Evolutionary conservation across 2,329 filamentous ascomycete species (phyloP).

Genomic region (Pseudodiploospora longispora): DNA sequence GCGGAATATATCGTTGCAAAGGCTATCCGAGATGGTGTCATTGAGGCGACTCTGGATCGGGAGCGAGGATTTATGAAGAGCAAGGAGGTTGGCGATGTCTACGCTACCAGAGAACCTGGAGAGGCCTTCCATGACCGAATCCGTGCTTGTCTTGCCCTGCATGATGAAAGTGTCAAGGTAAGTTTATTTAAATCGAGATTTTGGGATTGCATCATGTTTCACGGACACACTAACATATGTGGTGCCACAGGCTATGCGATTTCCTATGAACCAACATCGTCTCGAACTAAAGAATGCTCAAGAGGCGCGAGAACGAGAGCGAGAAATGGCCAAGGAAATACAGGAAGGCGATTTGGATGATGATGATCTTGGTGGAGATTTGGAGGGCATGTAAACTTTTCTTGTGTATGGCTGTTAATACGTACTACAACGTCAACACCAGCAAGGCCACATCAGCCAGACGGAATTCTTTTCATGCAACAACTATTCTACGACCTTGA

Average conservation of each 20-base stretch:
- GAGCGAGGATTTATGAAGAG: constrained; percentile 98
- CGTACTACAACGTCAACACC: constrained; percentile 4
- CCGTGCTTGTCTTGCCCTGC: constrained; percentile 77
- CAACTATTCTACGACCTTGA: no score
- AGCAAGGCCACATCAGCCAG: background rate
- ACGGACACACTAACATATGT: background rate
- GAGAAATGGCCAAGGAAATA: constrained; percentile 97
- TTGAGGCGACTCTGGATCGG: constrained; percentile 88
- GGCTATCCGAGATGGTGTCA: constrained; percentile 94
- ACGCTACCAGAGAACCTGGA: constrained; percentile 88
- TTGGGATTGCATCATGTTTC: background rate
- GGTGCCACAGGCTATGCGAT: constrained; percentile 74
- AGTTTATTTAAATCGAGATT: constrained; percentile 14
- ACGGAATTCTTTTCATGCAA: no score
- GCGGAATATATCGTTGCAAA: constrained; percentile 99
- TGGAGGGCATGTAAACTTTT: constrained; percentile 75
- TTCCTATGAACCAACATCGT: constrained; percentile 98
- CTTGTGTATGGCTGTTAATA: constrained; percentile 11
- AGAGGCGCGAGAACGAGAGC: constrained; percentile 92
- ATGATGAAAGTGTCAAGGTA: constrained; percentile 98
- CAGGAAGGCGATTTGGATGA: constrained; percentile 96
- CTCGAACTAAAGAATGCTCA: constrained; percentile 96
- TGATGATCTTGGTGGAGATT: constrained; percentile 90
- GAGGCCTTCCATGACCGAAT: constrained; percentile 98
- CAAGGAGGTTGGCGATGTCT: constrained; percentile 91